phyloP scores from a whole-genome alignment of 164 flowering plant species.

The Macadamia tetraphylla region DNA sequence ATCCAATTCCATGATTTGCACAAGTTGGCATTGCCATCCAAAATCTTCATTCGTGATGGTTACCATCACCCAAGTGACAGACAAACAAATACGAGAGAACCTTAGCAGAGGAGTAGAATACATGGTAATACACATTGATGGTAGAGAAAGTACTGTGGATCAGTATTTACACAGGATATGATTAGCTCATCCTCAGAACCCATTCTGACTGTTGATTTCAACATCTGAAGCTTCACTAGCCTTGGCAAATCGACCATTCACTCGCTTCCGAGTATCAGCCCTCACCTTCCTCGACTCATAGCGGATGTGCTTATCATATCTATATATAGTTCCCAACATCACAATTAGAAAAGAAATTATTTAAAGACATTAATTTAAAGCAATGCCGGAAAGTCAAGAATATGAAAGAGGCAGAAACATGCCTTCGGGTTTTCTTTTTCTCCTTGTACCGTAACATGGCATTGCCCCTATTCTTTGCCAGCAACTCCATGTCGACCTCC shows the following conservation, averaged over 20 bases:
- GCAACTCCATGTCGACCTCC: slow-evolving; percentile 52
- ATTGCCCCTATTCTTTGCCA: slow-evolving; percentile 80
- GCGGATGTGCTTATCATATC: slow-evolving; percentile 89
- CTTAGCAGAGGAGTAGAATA: too few species aligned
- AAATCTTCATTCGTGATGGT: too few species aligned
- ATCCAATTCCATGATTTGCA: too few species aligned
- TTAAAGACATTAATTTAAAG: background rate
- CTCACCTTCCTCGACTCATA: slow-evolving; percentile 94
- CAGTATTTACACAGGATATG: too few species aligned
- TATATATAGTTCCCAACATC: slow-evolving; percentile 14
- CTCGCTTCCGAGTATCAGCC: slow-evolving; percentile 90
- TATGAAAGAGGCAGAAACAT: slow-evolving; percentile 5
- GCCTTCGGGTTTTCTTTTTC: slow-evolving; percentile 82
- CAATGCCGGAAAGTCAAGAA: background rate
- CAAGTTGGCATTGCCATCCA: too few species aligned
- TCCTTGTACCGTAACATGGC: slow-evolving; percentile 97
- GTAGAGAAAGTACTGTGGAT: background rate
- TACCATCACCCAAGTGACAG: background rate
- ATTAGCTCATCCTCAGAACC: slow-evolving; percentile 1
- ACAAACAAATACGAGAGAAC: background rate
- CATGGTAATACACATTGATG: too few species aligned
- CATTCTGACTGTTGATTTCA: slow-evolving; percentile 14
- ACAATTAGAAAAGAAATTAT: background rate
- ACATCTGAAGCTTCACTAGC: slow-evolving; percentile 43
- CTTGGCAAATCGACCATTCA: slow-evolving; percentile 94